Evolutionary conservation across 176 grass and related monocot species (phyloP).

Genomic region (Bromus sterilis): DNA sequence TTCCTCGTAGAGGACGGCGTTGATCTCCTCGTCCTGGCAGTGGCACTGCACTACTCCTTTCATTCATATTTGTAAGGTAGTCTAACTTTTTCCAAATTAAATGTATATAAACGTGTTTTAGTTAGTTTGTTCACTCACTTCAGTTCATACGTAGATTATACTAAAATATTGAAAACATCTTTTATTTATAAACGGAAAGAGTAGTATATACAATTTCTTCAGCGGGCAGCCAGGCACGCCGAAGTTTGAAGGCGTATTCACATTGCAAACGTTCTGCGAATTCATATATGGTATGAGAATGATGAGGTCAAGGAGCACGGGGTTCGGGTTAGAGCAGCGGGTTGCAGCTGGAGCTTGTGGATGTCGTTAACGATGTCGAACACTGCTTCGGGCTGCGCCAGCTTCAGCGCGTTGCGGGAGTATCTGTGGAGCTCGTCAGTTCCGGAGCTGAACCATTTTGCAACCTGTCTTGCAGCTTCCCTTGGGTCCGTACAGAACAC

Average conservation of each 20-base stretch:
- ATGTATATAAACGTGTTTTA: too few species aligned
- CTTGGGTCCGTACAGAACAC: constrained; percentile 58
- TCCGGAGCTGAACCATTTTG: constrained; percentile 47
- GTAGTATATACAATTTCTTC: constrained; percentile 30
- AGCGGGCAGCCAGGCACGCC: constrained; percentile 1
- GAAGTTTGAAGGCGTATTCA: background rate
- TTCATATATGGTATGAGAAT: constrained; percentile 40
- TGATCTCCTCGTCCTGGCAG: too few species aligned
- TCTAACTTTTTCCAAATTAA: too few species aligned
- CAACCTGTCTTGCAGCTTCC: constrained; percentile 50
- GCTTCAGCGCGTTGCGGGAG: constrained; percentile 55
- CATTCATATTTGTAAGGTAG: too few species aligned
- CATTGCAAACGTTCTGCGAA: background rate
- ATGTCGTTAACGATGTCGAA: constrained; percentile 82
- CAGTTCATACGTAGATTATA: too few species aligned
- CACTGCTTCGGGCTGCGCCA: constrained; percentile 71
- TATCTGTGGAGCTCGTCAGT: constrained; percentile 29
- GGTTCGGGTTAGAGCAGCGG: constrained; percentile 21
- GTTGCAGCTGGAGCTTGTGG: constrained; percentile 49
- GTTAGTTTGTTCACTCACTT: too few species aligned
- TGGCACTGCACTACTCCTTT: too few species aligned
- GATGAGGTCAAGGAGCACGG: constrained; percentile 44
- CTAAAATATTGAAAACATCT: too few species aligned
- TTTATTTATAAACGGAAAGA: too few species aligned
- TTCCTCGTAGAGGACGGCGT: too few species aligned